Evolutionary conservation across 306 rosid genomes (phyloP), one percentile per base, ranked within the genome.

Genomic region (Datisca glomerata): DNA sequence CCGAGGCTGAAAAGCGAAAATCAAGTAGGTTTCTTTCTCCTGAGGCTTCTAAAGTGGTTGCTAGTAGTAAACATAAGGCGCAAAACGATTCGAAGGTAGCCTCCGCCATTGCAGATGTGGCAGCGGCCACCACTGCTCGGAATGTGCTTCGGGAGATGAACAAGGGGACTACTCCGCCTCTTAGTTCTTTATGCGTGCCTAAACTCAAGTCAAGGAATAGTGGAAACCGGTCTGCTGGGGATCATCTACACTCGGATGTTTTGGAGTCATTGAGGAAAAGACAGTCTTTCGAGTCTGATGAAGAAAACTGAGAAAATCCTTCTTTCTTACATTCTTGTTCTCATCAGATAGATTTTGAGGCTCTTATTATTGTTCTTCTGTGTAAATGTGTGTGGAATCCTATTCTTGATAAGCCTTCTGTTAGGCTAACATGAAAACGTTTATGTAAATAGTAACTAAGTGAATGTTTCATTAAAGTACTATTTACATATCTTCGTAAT

Each of bases 101-200:
- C 25, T 76, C 93, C 12, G 96, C 96, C 48, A 69, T 74, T 63
- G 93, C 93, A 15, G 85, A 76, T 59, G 93, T 75, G 1, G 80
- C 84, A 1, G 96, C 94, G 23, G 83, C 63, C 22, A 89, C 87
- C 56, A 74, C 66, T 8, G 94, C 80, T 4, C 78, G 85, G 69
- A 65, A 85, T 37, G 93, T 87, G 63, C 93, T 83, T 16, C 71
- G 59, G 71, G 94, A 87, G 50, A 71, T 87, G 43, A 83, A 74
- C 72, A 67, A 42, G 58, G 85, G 97, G 23, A 47, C 35, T 39
- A 69, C 97, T 17, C 94, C 94, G 2, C 70, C 82, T 13, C 62
- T 83, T 2, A 47, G 74, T 27, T 54, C 79, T 56, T 17, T 74
- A 31, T 68, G 45, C 12, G 63, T 74, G 65, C 94, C 97, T 28